Percentiles rank a stretch among this genome's conserved stretches.
These are phyloP conservation scores for Fusarium succisae DNA, from an alignment of 2,329 filamentous ascomycete genomes.

Conservation along the genomic window DNA sequence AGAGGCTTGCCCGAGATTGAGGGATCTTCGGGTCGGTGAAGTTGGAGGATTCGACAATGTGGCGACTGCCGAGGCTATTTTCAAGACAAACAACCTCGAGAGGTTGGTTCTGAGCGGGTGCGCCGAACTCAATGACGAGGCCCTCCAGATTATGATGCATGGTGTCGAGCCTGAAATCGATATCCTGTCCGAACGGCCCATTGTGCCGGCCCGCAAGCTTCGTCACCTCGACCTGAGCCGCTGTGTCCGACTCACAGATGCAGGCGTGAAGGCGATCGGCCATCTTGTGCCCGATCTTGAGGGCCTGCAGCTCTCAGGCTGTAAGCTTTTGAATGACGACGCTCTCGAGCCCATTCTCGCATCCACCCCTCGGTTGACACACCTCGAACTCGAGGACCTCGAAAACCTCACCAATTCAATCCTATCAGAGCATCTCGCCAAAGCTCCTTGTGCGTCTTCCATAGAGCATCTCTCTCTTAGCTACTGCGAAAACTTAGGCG, in stretches of 20 bases:
- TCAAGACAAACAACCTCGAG: slow-evolving; percentile 82
- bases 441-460: slow-evolving; percentile 74
- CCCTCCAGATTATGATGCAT: slow-evolving; percentile 77
- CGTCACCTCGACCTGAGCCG: slow-evolving; percentile 87
- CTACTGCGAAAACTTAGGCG: slow-evolving; percentile 87
- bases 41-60: slow-evolving; percentile 80
- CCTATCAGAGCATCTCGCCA: slow-evolving; percentile 76
- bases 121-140: slow-evolving; percentile 78
- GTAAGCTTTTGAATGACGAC: slow-evolving; percentile 76
- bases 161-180: slow-evolving; percentile 82
- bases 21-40: slow-evolving; percentile 84
- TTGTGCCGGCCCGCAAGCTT: slow-evolving; percentile 80
- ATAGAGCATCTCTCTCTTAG: slow-evolving; percentile 87
- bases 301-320: slow-evolving; percentile 84
- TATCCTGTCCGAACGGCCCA: slow-evolving; percentile 77
- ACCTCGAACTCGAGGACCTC: slow-evolving; percentile 90
- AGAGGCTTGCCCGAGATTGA: slow-evolving; percentile 75
- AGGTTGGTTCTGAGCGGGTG: slow-evolving; percentile 85
- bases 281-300: slow-evolving; percentile 81
- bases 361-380: slow-evolving; percentile 79
- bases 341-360: slow-evolving; percentile 77
- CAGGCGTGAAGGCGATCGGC: slow-evolving; percentile 75
- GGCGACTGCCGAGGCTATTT: slow-evolving; percentile 77
- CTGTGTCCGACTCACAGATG: slow-evolving; percentile 77
- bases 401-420: slow-evolving; percentile 78